Evolutionary conservation across 192 early-diverging fungal genomes (phyloP).

Genomic region (Diversispora epigaea): DNA sequence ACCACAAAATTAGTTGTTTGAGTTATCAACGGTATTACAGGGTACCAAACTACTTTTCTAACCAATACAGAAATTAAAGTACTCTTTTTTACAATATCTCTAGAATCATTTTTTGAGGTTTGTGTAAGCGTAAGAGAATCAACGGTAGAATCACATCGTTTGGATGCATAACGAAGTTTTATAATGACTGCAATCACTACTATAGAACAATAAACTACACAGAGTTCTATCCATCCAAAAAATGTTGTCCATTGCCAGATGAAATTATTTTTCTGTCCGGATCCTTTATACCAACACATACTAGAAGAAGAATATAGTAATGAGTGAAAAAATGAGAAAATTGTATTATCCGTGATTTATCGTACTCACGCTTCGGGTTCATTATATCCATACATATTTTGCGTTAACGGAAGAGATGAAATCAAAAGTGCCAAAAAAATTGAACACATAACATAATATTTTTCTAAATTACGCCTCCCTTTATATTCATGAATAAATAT

Average conservation of each 20-base stretch:
- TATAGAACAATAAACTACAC: neutral
- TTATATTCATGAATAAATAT: constrained; percentile 12
- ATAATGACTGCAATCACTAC: neutral
- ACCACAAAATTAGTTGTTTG: neutral
- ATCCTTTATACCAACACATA: constrained; percentile 5
- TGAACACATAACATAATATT: neutral
- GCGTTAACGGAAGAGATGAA: neutral
- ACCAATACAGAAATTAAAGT: neutral
- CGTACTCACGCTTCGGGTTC: constrained; percentile 12
- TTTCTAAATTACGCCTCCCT: constrained; percentile 13
- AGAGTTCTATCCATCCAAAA: neutral
- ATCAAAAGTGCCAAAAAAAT: neutral
- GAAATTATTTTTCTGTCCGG: neutral
- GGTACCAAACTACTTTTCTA: constrained; percentile 19
- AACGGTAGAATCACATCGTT: no score
- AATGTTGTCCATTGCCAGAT: constrained; percentile 22
- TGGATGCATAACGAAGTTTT: neutral
- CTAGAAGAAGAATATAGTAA: neutral
- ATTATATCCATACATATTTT: constrained; percentile 12
- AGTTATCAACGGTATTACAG: constrained; percentile 2
- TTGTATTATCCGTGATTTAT: no score
- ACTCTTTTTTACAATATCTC: neutral
- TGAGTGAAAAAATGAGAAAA: neutral
- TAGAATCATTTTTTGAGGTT: neutral
- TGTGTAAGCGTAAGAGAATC: no score